A percentile compares a stretch with the other conserved stretches of the same genome.
Conservation (phyloP, 306 rosid genomes). For the Benincasa hispida region DNA sequence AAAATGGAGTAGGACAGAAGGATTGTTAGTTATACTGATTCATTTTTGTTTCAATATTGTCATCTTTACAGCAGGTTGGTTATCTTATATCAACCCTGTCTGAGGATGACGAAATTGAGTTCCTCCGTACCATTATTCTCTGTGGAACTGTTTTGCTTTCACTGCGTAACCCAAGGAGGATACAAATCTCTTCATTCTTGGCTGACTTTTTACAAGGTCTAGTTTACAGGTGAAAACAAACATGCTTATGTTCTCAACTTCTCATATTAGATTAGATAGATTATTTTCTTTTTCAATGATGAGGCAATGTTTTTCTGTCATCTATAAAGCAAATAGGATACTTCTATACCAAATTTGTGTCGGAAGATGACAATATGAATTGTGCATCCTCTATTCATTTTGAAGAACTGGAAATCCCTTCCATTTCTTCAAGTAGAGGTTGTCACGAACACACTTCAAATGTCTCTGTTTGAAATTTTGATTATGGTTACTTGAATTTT, state of each 20-base stretch:
- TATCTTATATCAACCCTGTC: not conserved
- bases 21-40: not conserved
- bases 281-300: not conserved
- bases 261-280: not conserved
- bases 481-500: not conserved
- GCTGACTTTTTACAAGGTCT: no score
- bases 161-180: not conserved
- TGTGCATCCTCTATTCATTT: not conserved
- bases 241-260: not conserved
- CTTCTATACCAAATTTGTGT: conserved; percentile 13
- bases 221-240: not conserved
- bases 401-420: not conserved
- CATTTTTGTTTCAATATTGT: not conserved
- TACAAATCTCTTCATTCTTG: not conserved
- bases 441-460: not conserved
- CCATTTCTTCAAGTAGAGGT: not conserved
- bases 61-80: conserved; percentile 1
- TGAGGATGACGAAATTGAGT: not conserved
- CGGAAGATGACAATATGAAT: conserved; percentile 15
- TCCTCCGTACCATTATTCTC: not conserved
- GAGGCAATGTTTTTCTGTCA: not conserved
- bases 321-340: conserved; percentile 4
- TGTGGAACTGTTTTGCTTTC: not conserved
- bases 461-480: not conserved
- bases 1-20: not conserved